Evolutionary conservation across 106 monocot genomes (phyloP).

Genomic region (Phalaenopsis aphrodite): DNA sequence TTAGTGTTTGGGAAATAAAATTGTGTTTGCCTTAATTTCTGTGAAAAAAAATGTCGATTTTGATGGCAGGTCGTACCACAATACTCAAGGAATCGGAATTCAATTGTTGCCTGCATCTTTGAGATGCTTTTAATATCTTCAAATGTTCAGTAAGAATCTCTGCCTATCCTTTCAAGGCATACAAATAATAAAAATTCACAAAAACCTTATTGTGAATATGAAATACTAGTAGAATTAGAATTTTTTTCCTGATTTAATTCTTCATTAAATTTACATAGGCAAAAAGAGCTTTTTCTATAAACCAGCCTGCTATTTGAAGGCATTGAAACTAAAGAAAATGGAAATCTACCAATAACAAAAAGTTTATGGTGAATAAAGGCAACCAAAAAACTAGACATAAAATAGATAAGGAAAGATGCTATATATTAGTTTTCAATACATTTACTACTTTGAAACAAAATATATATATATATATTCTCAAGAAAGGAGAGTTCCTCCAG

Average conservation of each 20-base stretch:
- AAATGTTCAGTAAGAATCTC: background rate
- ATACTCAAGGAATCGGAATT: background rate
- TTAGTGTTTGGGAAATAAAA: too few species aligned
- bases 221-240: background rate
- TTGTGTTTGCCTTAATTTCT: too few species aligned
- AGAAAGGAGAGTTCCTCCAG: background rate
- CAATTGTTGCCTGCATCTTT: background rate
- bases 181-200: background rate
- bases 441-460: background rate
- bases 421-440: background rate
- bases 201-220: background rate
- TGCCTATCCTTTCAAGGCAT: background rate
- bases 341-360: background rate
- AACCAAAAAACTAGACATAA: background rate
- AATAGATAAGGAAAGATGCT: background rate
- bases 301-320: background rate
- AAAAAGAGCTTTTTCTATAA: background rate
- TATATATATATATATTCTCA: background rate
- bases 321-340: background rate
- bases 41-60: too few species aligned
- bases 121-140: background rate
- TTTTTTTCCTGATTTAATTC: background rate
- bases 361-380: background rate
- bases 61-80: background rate
- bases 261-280: background rate